Base-by-base conservation (phyloP, 192 early-diverging fungal species). In the Mortierella claussenii region DNA sequence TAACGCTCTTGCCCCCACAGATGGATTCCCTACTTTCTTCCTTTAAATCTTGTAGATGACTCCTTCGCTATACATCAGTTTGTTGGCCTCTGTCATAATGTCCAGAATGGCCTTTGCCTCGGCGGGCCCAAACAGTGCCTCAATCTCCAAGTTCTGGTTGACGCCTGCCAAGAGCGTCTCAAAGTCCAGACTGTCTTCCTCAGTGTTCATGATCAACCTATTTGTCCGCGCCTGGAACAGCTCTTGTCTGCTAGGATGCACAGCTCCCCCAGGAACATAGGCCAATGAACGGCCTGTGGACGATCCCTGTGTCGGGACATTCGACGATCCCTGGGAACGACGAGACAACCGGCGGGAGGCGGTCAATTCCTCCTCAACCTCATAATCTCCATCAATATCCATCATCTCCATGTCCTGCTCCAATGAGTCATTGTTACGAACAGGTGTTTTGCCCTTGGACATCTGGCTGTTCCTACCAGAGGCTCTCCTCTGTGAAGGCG, bases 11-110 rank as follows among this genome's bases (percentile, higher is more conserved):
- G 31, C 3, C 9, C 23, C 49, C 15, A 51, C 21, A 4, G 3
- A 33, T 11, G 1, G 2, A 24, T 2, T 40, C 20, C 1, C 10
- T 53, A 13, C 8, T 51, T 44, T 33, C 37, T 27, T 40, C 44
- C 21, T 48, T 78, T 86, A 93, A 69, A 93, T 90, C 67, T 86
- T 81, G 61, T 91, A 86, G 47, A 91, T 79, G 51, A 86, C 80
- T 24, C 83, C 85, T 55, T 87, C 87, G 32, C 84, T 85, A 71
- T 87, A 92, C 90, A 92, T 92, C 28, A 93, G 76, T 40, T 90
- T 85, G 75, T 93, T 93, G 26, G 80, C 85, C 15, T 69, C 63
- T 54, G 83, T 78, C 92, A 93, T 86, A 37, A 66, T 74, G 30
- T 79, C 67, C 57, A 93, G 75, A 17, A 88, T 89, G 1, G 74